A percentile compares a stretch with the other conserved stretches of the same genome.
Evolutionary conservation across 2,329 filamentous ascomycete species (phyloP).

Genomic region (Cladosporium sp.): DNA sequence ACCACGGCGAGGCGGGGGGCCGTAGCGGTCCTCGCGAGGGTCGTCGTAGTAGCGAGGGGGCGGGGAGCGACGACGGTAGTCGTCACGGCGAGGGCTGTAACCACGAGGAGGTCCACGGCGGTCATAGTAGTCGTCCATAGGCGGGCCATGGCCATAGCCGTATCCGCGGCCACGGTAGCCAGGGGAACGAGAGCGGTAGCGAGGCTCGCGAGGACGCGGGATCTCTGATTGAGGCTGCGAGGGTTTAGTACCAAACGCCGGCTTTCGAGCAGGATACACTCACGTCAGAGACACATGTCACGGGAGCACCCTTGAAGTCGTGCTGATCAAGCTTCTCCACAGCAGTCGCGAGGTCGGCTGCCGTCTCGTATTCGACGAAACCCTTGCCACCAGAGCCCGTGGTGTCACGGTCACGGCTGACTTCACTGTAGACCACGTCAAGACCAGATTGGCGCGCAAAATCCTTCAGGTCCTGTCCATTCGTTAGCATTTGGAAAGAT

Average conservation of each 20-base stretch:
- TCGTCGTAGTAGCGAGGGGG: slow-evolving; percentile 80
- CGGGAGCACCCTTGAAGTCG: slow-evolving; percentile 85
- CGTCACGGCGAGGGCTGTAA: slow-evolving; percentile 76
- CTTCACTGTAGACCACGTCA: slow-evolving; percentile 97
- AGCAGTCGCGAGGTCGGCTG: slow-evolving; percentile 78
- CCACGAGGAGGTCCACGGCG: slow-evolving; percentile 70
- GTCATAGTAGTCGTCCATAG: slow-evolving; percentile 68
- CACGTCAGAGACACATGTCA: slow-evolving; percentile 85
- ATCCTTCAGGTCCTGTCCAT: slow-evolving; percentile 94
- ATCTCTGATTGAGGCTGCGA: slow-evolving; percentile 57
- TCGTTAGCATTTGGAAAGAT: slow-evolving; percentile 36
- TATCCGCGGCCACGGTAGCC: slow-evolving; percentile 56
- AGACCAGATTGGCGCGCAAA: slow-evolving; percentile 95
- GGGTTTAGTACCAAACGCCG: slow-evolving; percentile 6
- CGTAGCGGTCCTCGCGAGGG: slow-evolving; percentile 60
- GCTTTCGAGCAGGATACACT: slow-evolving; percentile 10
- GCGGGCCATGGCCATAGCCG: slow-evolving; percentile 44
- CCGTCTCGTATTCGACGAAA: slow-evolving; percentile 96
- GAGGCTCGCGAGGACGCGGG: slow-evolving; percentile 49
- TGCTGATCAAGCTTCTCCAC: slow-evolving; percentile 90
- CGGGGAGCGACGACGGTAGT: slow-evolving; percentile 82
- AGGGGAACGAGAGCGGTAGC: slow-evolving; percentile 70
- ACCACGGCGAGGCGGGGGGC: slow-evolving; percentile 54
- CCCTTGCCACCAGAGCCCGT: slow-evolving; percentile 52
- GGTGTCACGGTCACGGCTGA: slow-evolving; percentile 82